These are phyloP conservation scores for Insectozyma bohioensis DNA, from an alignment of 1,139 yeast genomes.

Conservation along the genomic window DNA sequence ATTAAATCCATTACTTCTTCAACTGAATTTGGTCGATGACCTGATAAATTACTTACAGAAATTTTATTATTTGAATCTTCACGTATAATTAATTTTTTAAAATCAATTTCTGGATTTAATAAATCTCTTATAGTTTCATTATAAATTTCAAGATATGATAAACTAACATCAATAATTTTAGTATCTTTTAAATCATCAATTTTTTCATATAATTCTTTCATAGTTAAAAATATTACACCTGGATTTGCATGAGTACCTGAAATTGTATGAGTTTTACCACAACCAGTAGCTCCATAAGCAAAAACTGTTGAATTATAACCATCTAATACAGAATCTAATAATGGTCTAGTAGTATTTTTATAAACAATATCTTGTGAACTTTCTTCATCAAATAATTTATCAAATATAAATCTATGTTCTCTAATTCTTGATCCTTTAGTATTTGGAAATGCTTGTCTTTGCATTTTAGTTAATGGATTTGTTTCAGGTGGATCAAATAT, in stretches of 20 bases:
- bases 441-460: slow-evolving; percentile 55
- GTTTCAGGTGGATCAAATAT: slow-evolving; percentile 85
- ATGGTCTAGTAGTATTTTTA: slow-evolving; percentile 63
- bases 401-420: slow-evolving; percentile 84
- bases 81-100: slow-evolving; percentile 53
- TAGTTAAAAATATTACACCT: slow-evolving; percentile 77
- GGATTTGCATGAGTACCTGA: slow-evolving; percentile 74
- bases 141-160: slow-evolving; percentile 84
- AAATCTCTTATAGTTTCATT: slow-evolving; percentile 86
- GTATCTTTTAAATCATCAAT: slow-evolving; percentile 58
- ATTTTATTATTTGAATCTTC: slow-evolving; percentile 73
- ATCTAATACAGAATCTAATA: slow-evolving; percentile 72
- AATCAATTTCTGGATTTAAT: slow-evolving; percentile 53
- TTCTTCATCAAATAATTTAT: slow-evolving; percentile 66
- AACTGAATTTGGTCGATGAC: slow-evolving; percentile 62
- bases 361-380: slow-evolving; percentile 70
- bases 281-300: slow-evolving; percentile 96
- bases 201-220: slow-evolving; percentile 67
- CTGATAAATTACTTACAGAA: slow-evolving; percentile 70
- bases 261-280: slow-evolving; percentile 95
- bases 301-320: slow-evolving; percentile 90
- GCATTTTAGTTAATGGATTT: slow-evolving; percentile 65
- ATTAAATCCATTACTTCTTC: slow-evolving; percentile 83
- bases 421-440: slow-evolving; percentile 44
- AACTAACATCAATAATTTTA: slow-evolving; percentile 56